Base-by-base conservation (phyloP, 169 alveolate genomes). In the Plasmodium inui region DNA sequence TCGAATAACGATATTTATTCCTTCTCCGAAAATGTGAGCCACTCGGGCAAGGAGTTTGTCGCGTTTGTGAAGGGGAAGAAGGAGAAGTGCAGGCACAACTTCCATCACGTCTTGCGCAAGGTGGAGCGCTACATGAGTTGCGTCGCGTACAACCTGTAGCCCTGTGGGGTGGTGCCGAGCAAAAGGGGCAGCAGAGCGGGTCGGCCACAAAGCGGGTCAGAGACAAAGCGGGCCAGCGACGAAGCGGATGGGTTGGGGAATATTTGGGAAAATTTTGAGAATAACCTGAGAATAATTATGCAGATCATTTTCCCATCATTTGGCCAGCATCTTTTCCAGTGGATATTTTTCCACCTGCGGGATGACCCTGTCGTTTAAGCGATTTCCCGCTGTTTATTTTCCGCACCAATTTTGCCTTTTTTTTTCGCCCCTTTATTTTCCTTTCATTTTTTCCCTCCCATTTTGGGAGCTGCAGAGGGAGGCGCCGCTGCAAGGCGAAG, bases 111-210 rank as follows among this genome's bases (percentile, higher is more conserved):
- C 41, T 71, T 88, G 44, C 57, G 89, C 9, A 88, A 88, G 50
- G 89, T 88, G 74, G 94, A 88, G 82, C 81, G 71, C 67, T 88
- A 88, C 46, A 88, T 88, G 94, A 37, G 79, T 44, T 88, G 94
- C 50, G 89, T 88, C 28, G 82, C 94, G 17, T 88, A 88, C 70
- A 88, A 88, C 55, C 12, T 88, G 17, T 88, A 57, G 83, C 55
- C 26, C 7, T 30, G n/a, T n/a, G n/a, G n/a, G n/a, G n/a, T n/a
- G n/a, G n/a, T n/a, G 12, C 37, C 3, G 39, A 2, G 39, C 39
- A 34, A 34, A 34, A 34, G 39, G 6, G 39, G 39, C 39, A 4
- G 39, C 39, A 34, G 3, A 34, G 46, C 7, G 9, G 12, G 67
- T 8, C 0, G 61, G 61, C 22, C 2, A 0, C 61, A 17, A 10